Evolutionary conservation across 2,329 filamentous ascomycete genomes (phyloP).

Genomic region (Fusarium goolgardi): DNA sequence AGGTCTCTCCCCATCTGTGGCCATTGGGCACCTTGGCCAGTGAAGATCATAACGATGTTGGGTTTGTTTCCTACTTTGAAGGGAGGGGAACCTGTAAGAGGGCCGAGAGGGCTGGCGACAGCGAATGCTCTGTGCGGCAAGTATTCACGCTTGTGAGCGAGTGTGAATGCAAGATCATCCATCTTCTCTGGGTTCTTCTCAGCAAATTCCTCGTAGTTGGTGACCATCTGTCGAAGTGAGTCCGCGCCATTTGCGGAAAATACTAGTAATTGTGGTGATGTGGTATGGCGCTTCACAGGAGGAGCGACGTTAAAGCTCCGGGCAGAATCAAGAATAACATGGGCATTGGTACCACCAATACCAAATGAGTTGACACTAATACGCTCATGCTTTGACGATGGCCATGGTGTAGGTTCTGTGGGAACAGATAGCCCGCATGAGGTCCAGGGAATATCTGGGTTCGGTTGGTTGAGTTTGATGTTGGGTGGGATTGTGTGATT

Average conservation of each 20-base stretch:
- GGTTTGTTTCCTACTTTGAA: neutral
- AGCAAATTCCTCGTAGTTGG: neutral
- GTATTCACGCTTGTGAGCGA: neutral
- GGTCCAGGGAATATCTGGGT: conserved; percentile 45
- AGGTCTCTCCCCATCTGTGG: neutral
- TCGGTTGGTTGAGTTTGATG: conserved; percentile 48
- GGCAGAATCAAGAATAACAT: conserved; percentile 35
- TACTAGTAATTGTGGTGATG: neutral
- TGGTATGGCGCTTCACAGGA: neutral
- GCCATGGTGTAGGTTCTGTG: conserved; percentile 41
- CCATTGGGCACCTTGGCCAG: conserved; percentile 10
- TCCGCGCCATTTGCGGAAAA: neutral
- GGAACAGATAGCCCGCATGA: conserved; percentile 45
- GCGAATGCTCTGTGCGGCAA: conserved; percentile 1
- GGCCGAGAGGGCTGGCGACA: neutral
- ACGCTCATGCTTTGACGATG: conserved; percentile 41
- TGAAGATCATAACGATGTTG: conserved; percentile 1
- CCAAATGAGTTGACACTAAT: conserved; percentile 55
- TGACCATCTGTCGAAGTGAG: neutral
- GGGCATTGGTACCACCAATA: conserved; percentile 55
- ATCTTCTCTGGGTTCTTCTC: neutral
- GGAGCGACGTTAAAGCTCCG: neutral
- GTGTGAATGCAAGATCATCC: neutral
- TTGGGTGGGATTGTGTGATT: conserved; percentile 49
- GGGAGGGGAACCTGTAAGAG: neutral